Conservation (phyloP, 768 basidiomycete species). For the Psilocybe cubensis region DNA sequence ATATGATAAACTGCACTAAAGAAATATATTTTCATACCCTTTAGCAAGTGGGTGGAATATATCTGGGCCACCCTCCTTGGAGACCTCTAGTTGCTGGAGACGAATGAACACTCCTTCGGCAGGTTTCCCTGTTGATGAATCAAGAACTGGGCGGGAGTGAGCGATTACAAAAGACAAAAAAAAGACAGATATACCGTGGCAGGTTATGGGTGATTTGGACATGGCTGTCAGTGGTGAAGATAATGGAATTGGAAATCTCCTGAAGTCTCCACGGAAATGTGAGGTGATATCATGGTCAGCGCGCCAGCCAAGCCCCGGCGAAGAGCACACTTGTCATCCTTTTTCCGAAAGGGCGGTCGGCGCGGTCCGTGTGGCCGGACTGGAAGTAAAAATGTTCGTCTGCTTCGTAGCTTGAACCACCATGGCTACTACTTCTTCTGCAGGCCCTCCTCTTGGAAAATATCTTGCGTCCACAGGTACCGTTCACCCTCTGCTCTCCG, state of each 20-base stretch:
- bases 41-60: slow-evolving; percentile 57
- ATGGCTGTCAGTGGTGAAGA: slow-evolving; percentile 9
- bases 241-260: neutral
- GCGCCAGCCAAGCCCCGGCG: neutral
- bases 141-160: slow-evolving; percentile 63
- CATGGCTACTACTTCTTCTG: slow-evolving; percentile 35
- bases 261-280: neutral
- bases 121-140: slow-evolving; percentile 83
- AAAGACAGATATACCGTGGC: slow-evolving; percentile 64
- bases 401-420: slow-evolving; percentile 12
- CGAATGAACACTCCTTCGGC: slow-evolving; percentile 68
- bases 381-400: slow-evolving; percentile 32
- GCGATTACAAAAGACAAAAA: neutral
- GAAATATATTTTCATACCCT: slow-evolving; percentile 50
- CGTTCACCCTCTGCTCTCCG: slow-evolving; percentile 22
- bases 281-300: slow-evolving; percentile 17
- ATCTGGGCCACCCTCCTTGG: slow-evolving; percentile 36
- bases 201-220: slow-evolving; percentile 82
- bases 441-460: slow-evolving; percentile 78
- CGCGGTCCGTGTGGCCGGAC: slow-evolving; percentile 21
- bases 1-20: neutral
- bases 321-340: neutral
- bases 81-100: slow-evolving; percentile 55
- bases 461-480: slow-evolving; percentile 90
- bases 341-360: neutral